Evolutionary conservation across 139 green algal species (phyloP).

Genomic region (Yamagishiella unicocca): DNA sequence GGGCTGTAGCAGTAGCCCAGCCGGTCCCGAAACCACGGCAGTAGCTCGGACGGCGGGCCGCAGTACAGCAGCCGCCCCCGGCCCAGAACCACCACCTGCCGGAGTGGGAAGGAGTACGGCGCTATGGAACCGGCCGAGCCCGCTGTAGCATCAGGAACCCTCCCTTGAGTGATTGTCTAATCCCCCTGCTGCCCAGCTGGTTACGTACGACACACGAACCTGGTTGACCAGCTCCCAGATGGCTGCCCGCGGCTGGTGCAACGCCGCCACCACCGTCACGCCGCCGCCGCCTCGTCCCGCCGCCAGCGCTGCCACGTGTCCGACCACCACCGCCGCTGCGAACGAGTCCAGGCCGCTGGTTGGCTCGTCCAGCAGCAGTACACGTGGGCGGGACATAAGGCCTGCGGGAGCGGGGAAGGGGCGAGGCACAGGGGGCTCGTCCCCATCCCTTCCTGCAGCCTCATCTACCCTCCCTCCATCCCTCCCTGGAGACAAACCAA

Average conservation of each 20-base stretch:
- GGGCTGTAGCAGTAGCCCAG: conserved; percentile 59
- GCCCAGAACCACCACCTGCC: conserved; percentile 34
- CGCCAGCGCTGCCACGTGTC: conserved; percentile 64
- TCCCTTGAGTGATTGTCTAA: too few species aligned
- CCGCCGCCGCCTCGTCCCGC: too few species aligned
- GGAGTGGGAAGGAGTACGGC: too few species aligned
- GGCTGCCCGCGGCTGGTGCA: conserved; percentile 72
- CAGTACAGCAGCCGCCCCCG: conserved; percentile 59
- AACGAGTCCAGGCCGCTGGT: conserved; percentile 70
- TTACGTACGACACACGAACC: too few species aligned
- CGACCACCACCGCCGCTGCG: conserved; percentile 72
- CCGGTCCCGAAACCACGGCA: conserved; percentile 58
- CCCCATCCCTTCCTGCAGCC: not conserved
- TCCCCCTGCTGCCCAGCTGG: too few species aligned
- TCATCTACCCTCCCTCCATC: not conserved
- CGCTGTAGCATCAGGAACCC: too few species aligned
- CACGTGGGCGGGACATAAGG: conserved; percentile 19
- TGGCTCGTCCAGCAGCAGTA: conserved; percentile 58
- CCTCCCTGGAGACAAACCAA: not conserved
- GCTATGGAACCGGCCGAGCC: too few species aligned
- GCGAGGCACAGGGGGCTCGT: not conserved
- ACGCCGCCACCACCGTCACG: conserved; percentile 62
- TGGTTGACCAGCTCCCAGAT: conserved; percentile 71
- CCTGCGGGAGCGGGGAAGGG: not conserved
- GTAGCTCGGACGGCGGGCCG: conserved; percentile 42